These are phyloP conservation scores for Crithidia mellificae DNA, from an alignment of 208 protist species.

Conservation along the genomic window DNA sequence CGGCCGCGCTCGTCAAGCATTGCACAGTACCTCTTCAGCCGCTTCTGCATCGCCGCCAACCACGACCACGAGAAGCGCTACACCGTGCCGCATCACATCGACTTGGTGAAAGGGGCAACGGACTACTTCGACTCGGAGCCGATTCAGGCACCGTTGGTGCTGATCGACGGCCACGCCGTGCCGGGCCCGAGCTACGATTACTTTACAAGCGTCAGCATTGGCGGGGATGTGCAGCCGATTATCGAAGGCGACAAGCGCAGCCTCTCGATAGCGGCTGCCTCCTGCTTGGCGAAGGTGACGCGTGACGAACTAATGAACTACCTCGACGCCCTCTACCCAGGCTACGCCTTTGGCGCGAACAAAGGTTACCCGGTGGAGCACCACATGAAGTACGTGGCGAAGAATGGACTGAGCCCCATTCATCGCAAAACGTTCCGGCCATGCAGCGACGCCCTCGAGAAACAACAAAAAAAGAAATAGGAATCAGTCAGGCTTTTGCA, in stretches of 20 bases:
- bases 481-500: too few species aligned
- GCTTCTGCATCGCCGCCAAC: constrained; percentile 72
- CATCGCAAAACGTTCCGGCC: constrained; percentile 85
- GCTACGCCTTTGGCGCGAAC: constrained; percentile 80
- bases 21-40: constrained; percentile 82
- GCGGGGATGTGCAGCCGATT: constrained; percentile 77
- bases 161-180: constrained; percentile 85
- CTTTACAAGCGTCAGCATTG: constrained; percentile 64
- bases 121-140: constrained; percentile 81
- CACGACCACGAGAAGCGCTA: constrained; percentile 78
- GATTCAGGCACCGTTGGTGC: constrained; percentile 81
- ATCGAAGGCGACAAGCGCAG: constrained; percentile 89
- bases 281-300: constrained; percentile 87
- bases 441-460: constrained; percentile 58
- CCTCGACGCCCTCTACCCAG: constrained; percentile 72
- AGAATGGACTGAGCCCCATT: constrained; percentile 71
- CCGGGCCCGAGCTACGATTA: constrained; percentile 62
- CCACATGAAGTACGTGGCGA: constrained; percentile 77
- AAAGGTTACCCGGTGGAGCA: constrained; percentile 89
- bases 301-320: constrained; percentile 89
- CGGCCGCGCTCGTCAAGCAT: constrained; percentile 69
- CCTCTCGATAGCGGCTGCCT: constrained; percentile 85
- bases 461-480: constrained; percentile 31
- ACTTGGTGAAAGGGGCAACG: constrained; percentile 59
- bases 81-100: constrained; percentile 58